A percentile compares a stretch with the other conserved stretches of the same genome.
These are phyloP conservation scores for Metschnikowia kofuensis DNA, from an alignment of 805 yeast species.

Conservation along the genomic window DNA sequence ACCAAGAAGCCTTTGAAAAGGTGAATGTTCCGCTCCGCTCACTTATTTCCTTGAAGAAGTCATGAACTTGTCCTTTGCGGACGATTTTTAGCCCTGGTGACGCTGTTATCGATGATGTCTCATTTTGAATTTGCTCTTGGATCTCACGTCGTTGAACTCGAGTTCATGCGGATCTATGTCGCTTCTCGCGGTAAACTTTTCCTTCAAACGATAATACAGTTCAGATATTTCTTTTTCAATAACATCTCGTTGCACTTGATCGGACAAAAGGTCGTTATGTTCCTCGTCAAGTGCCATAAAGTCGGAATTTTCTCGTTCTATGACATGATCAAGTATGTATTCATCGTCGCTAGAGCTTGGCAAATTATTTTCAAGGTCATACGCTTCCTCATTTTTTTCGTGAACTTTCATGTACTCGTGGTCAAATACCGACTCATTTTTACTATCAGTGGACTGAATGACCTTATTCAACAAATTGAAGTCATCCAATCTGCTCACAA, in stretches of 20 bases:
- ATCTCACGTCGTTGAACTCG: neutral
- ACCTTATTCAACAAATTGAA: slow-evolving; percentile 50
- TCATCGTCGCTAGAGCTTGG: slow-evolving; percentile 20
- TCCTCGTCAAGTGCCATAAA: slow-evolving; percentile 2
- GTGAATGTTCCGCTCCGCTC: too few relatives aligned
- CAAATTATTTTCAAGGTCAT: neutral
- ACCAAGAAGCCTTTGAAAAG: too few relatives aligned
- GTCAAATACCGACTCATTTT: neutral
- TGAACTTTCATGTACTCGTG: too few relatives aligned
- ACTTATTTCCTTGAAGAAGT: too few relatives aligned
- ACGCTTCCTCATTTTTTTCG: too few relatives aligned
- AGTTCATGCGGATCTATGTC: neutral
- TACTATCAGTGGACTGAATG: slow-evolving; percentile 33
- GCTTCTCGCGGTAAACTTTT: slow-evolving; percentile 34
- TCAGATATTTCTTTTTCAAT: slow-evolving; percentile 42
- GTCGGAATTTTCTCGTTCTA: slow-evolving; percentile 33
- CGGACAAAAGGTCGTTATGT: slow-evolving; percentile 22
- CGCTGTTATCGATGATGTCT: neutral
- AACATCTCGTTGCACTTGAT: slow-evolving; percentile 39
- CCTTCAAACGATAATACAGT: slow-evolving; percentile 57
- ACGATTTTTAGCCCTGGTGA: too few relatives aligned
- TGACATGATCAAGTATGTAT: slow-evolving; percentile 40
- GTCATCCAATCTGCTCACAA: slow-evolving; percentile 52
- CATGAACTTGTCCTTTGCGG: too few relatives aligned
- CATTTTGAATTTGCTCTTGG: neutral